Conservation (phyloP, 768 basidiomycete species). For the Mycena maculata region DNA sequence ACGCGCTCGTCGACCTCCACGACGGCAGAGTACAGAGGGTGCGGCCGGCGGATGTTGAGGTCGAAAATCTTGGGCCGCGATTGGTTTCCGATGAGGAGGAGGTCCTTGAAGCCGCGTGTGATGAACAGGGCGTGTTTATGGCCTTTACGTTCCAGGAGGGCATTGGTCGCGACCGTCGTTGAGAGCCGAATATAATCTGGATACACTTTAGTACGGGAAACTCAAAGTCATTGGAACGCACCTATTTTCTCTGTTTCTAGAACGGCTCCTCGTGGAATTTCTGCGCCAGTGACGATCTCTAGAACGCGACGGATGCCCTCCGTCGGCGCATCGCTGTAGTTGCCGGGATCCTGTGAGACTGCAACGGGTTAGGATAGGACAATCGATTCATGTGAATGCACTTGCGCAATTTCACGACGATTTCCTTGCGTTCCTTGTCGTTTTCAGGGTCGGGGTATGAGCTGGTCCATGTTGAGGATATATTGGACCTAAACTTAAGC, state of each 20-base stretch:
- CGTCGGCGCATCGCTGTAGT: slow-evolving; percentile 93
- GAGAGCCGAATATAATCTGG: slow-evolving; percentile 91
- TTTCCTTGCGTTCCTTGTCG: slow-evolving; percentile 70
- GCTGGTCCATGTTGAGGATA: slow-evolving; percentile 48
- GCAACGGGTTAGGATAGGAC: slow-evolving; percentile 6
- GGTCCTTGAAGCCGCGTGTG: slow-evolving; percentile 91
- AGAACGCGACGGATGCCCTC: slow-evolving; percentile 92
- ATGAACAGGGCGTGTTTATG: slow-evolving; percentile 92
- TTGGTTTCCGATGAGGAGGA: slow-evolving; percentile 94
- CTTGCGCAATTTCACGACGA: slow-evolving; percentile 91
- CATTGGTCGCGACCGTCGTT: slow-evolving; percentile 97
- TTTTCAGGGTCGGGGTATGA: slow-evolving; percentile 81
- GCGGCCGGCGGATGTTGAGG: slow-evolving; percentile 84
- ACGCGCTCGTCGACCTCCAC: slow-evolving; percentile 91
- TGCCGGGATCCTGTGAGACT: slow-evolving; percentile 91
- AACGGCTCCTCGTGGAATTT: slow-evolving; percentile 72
- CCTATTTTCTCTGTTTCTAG: slow-evolving; percentile 87
- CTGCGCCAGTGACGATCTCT: slow-evolving; percentile 77
- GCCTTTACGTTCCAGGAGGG: slow-evolving; percentile 93
- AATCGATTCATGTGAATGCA: slow-evolving; percentile 27
- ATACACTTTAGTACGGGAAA: slow-evolving; percentile 7
- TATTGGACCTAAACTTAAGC: slow-evolving; percentile 1
- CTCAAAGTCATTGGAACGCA: slow-evolving; percentile 43
- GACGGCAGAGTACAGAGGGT: slow-evolving; percentile 82
- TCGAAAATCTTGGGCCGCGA: slow-evolving; percentile 96